Percentiles rank a stretch among this genome's conserved stretches.
Evolutionary conservation across 2,329 filamentous ascomycete genomes (phyloP).

Genomic region (Aspergillus tamarii): DNA sequence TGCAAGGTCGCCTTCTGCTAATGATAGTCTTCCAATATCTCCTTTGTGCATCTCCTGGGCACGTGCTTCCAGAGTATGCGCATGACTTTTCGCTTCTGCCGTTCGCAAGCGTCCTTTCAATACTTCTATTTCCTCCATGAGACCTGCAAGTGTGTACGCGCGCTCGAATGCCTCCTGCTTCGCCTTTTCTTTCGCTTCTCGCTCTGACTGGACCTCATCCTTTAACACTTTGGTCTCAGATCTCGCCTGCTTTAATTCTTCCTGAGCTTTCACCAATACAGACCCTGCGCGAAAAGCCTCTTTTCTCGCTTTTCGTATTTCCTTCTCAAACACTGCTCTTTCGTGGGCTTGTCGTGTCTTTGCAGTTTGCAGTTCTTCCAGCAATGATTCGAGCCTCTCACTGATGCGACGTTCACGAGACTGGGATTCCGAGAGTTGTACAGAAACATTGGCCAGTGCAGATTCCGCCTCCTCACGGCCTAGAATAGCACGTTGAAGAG

Average conservation of each 20-base stretch:
- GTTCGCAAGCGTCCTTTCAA: conserved; percentile 47
- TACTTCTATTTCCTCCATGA: conserved; percentile 49
- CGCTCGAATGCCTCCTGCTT: conserved; percentile 53
- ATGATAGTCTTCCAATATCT: conserved; percentile 31
- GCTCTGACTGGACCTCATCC: conserved; percentile 55
- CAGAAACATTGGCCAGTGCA: conserved; percentile 36
- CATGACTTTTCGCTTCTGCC: conserved; percentile 42
- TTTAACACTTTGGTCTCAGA: conserved; percentile 54
- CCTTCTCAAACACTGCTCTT: conserved; percentile 58
- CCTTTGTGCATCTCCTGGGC: conserved; percentile 36
- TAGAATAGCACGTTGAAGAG: conserved; percentile 47
- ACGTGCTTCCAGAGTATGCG: conserved; percentile 35
- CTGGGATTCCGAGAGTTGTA: conserved; percentile 46
- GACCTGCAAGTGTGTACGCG: conserved; percentile 48
- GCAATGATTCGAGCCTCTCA: conserved; percentile 47
- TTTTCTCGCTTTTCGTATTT: conserved; percentile 58
- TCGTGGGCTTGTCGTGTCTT: conserved; percentile 56
- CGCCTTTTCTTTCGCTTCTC: conserved; percentile 50
- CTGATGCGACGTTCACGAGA: conserved; percentile 49
- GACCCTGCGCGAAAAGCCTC: conserved; percentile 62
- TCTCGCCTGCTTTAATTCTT: conserved; percentile 49
- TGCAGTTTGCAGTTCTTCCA: conserved; percentile 56
- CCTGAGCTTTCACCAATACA: conserved; percentile 57
- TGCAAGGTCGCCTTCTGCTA: conserved; percentile 37
- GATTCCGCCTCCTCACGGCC: conserved; percentile 52